A percentile compares a stretch with the other conserved stretches of the same genome.
These are phyloP conservation scores for Pyrenophora tritici-repentis DNA, from an alignment of 2,329 filamentous ascomycete genomes.

Conservation along the genomic window DNA sequence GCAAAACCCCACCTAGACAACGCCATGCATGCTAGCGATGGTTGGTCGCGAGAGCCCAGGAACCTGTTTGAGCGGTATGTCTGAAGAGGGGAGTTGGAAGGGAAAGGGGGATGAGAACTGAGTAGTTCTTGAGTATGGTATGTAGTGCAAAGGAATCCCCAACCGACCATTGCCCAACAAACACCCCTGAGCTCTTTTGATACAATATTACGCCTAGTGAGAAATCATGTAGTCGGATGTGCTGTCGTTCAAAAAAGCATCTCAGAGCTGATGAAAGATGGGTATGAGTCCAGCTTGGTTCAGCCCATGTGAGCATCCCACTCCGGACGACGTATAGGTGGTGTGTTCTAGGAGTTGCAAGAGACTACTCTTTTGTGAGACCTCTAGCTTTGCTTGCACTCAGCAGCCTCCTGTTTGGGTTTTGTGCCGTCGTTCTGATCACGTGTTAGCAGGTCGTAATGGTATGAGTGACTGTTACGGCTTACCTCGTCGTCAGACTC, in stretches of 20 bases:
- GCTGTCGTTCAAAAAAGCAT: slow-evolving; percentile 16
- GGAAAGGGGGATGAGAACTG: slow-evolving; percentile 20
- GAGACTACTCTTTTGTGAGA: slow-evolving; percentile 1
- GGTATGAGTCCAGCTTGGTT: slow-evolving; percentile 6
- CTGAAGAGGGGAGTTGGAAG: slow-evolving; percentile 9
- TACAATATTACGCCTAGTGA: slow-evolving; percentile 37
- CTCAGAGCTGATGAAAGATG: slow-evolving; percentile 7
- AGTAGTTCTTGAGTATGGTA: slow-evolving; percentile 28
- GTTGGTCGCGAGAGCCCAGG: slow-evolving; percentile 10
- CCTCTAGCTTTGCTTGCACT: slow-evolving; percentile 53
- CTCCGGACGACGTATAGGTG: slow-evolving; percentile 21
- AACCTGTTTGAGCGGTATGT: slow-evolving; percentile 9
- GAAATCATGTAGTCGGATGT: slow-evolving; percentile 23
- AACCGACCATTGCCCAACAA: slow-evolving; percentile 19
- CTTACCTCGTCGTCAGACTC: slow-evolving; percentile 51
- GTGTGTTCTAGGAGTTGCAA: slow-evolving; percentile 7
- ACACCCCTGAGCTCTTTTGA: slow-evolving; percentile 29
- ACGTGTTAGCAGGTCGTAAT: slow-evolving; percentile 17
- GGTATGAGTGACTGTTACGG: not conserved
- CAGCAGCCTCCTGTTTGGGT: slow-evolving; percentile 52
- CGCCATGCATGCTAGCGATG: slow-evolving; percentile 26
- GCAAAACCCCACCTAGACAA: slow-evolving; percentile 23
- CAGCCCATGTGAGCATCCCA: slow-evolving; percentile 5
- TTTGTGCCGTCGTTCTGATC: slow-evolving; percentile 49
- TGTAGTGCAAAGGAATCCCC: slow-evolving; percentile 27